Base-by-base conservation (phyloP, 768 basidiomycete species). In the Pleurotus cornucopiae region DNA sequence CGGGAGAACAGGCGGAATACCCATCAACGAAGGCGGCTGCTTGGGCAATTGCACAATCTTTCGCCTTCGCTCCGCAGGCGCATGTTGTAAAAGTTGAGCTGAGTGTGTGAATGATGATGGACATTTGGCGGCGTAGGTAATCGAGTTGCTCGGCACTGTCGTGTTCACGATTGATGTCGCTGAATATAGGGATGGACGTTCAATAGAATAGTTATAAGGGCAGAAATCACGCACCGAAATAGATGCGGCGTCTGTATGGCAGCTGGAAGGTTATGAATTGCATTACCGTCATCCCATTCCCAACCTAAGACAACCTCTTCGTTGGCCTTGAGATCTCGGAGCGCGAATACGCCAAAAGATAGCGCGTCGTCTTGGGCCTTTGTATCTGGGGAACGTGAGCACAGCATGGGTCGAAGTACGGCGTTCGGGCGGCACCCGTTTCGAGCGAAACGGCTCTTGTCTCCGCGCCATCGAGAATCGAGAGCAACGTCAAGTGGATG, bases 261-360 rank as follows among this genome's bases (percentile, higher is more conserved):
- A 6, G 84, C 83, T n/a, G 84, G 89, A 0, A 93, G 73, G 58
- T 77, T 73, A 69, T 96, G 94, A 0, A 95, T 82, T 0, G 87
- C 85, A 65, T 92, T 89, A 2, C 84, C 85, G 63, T 98, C 95
- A 62, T 98, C 94, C 95, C 95, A 98, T 67, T 97, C 94, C 94
- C 95, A 98, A 0, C 89, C 89, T 0, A 98, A 71, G 0, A 94
- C 84, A 16, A 98, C 81, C 71, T 98, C 95, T 60, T 94, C 93
- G 47, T 88, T 79, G 34, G 82, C 82, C 54, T 79, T 80, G 60
- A 98, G 77, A 58, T 91, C 88, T 9, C 83, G 71, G 14, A 86
- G 69, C 1, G 94, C 90, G 60, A 94, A 95, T 0, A 97, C 74
- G 0, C 85, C 93, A 65, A 97, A 95, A 0, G 78, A 73, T 1